Percentiles rank a stretch among this genome's conserved stretches.
Conservation (phyloP, 139 green algal species). For the Asterochloris erici region DNA sequence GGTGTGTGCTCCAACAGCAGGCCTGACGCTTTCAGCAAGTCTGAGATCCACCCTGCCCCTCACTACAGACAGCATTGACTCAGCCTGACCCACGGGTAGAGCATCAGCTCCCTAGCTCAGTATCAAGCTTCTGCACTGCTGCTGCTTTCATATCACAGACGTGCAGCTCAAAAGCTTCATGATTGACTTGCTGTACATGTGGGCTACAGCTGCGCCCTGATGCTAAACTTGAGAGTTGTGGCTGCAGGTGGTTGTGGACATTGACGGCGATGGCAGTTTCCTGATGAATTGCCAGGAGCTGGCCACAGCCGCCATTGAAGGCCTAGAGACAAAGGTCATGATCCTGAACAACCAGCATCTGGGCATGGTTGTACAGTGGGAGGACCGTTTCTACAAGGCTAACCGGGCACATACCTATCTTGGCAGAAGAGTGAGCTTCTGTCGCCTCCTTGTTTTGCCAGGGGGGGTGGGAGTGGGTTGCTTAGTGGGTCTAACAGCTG, state of each 20-base stretch:
- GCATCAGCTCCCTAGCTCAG: not conserved
- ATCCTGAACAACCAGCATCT: constrained; percentile 99
- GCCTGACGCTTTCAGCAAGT: too few species aligned
- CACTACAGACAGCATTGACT: too few species aligned
- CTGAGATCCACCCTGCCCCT: too few species aligned
- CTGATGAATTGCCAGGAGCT: constrained; percentile 98
- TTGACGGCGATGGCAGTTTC: constrained; percentile 98
- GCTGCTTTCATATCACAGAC: not conserved
- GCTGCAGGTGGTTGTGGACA: constrained; percentile 83
- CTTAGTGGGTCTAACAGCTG: too few species aligned
- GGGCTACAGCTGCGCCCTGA: not conserved
- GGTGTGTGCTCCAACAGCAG: not conserved
- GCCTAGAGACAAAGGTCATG: constrained; percentile 93
- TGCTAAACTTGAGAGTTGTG: not conserved
- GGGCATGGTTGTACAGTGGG: constrained; percentile 99
- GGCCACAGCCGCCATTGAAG: constrained; percentile 89
- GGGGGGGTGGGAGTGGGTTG: too few species aligned
- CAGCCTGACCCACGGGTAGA: too few species aligned
- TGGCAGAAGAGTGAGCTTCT: constrained; percentile 37
- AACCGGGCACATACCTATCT: constrained; percentile 99
- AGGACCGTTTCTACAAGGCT: constrained; percentile 99
- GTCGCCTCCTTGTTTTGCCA: too few species aligned
- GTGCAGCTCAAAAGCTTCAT: too few species aligned
- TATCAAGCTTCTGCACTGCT: not conserved
- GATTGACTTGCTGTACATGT: not conserved